phyloP scores from a whole-genome alignment of 129 eudicot species.

The Arctium minus region DNA sequence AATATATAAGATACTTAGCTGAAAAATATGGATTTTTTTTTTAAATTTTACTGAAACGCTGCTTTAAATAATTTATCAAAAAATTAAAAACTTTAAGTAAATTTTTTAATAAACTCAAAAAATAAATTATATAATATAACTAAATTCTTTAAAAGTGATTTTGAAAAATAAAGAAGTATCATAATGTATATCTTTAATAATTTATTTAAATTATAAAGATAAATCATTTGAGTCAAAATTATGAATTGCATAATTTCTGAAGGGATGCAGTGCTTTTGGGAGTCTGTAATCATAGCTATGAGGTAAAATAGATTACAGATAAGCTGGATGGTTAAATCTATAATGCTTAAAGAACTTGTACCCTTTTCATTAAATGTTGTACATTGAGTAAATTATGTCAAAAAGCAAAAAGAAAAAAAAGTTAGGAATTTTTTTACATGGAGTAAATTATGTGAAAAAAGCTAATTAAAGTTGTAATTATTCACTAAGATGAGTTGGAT shows the following conservation, averaged over 20 bases:
- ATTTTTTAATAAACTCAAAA: no score
- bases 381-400: conserved; percentile 33
- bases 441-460: conserved; percentile 5
- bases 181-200: no score
- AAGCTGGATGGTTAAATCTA: conserved; percentile 15
- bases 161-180: no score
- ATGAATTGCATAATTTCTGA: conserved; percentile 38
- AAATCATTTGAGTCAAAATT: background rate
- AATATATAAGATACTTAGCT: no score
- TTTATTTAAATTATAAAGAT: no score
- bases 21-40: no score
- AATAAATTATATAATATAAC: no score
- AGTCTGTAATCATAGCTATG: conserved; percentile 51
- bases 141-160: no score
- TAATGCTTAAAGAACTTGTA: background rate
- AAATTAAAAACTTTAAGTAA: no score
- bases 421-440: conserved; percentile 10
- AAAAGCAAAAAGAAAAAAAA: conserved; percentile 42
- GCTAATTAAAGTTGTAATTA: background rate
- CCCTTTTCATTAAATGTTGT: background rate
- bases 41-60: no score
- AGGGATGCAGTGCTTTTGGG: conserved; percentile 64
- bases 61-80: no score
- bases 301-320: conserved; percentile 21
- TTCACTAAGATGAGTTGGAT: no score